Base-by-base conservation (phyloP, 2,329 filamentous ascomycete genomes). In the Rosellinia necatrix region DNA sequence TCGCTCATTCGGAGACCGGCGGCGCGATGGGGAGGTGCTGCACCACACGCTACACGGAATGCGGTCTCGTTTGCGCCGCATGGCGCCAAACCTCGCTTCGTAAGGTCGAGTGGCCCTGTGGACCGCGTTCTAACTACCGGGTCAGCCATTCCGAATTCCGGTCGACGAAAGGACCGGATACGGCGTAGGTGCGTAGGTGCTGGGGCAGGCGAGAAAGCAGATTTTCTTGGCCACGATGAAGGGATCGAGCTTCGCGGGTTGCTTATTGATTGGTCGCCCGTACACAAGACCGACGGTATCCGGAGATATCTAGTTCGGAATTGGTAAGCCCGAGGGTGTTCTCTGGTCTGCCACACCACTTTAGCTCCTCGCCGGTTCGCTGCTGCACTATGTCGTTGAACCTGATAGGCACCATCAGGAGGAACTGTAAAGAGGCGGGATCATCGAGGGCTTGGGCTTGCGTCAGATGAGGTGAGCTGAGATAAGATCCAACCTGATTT, bases 141-240 rank as follows among this genome's bases (percentile, higher is more conserved):
- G 46, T 54, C 51, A 55, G 51, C 46, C 35, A 55, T 55, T 55
- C 56, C 56, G 56, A 42, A 30, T 55, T 58, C 56, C 56, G 56
- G 55, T 49, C 25, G 30, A 46, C 30, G 34, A 40, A 48, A 49
- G 27, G 32, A 41, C 44, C 38, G 27, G 21, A 40, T 34, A 27
- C 50, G 24, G 51, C 10, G 34, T 38, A 29, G 15, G 38, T 17
- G 3, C 13, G 27, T 41, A 46, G 24, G 21, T 34, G 15, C 13
- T 30, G 30, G 17, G 21, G 29, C 17, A 48, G 15, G 29, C 6
- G 10, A 47, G n/a, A 10, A 24, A 9, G 6, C 6, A 15, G n/a
- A 43, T 2, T 44, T 44, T 40, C 25, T 17, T 21, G 19, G n/a
- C 43, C 35, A 49, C 29, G 22, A 19, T 35, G 12, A 13, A 37